These are phyloP conservation scores for Rosa lucieae DNA, from an alignment of 306 rosid genomes.

Conservation along the genomic window DNA sequence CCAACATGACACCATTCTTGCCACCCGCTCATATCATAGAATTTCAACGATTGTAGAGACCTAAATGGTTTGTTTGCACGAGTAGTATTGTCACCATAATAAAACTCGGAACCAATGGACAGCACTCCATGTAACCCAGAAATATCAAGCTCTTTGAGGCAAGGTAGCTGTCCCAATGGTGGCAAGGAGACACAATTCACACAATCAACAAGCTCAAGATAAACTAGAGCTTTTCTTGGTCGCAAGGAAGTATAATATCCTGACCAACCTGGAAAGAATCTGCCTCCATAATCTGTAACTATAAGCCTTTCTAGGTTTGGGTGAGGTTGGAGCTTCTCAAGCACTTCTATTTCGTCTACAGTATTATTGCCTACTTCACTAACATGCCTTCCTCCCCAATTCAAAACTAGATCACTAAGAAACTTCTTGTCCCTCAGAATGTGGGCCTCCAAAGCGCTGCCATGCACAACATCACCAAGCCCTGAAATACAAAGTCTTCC, in stretches of 20 bases:
- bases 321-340: too few relatives aligned
- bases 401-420: too few relatives aligned
- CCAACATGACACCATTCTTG: not conserved
- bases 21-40: not conserved
- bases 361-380: too few relatives aligned
- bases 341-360: too few relatives aligned
- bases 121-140: not conserved
- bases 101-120: not conserved
- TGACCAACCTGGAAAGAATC: conserved; percentile 13
- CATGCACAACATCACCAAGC: too few relatives aligned
- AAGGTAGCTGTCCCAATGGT: conserved; percentile 23
- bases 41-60: not conserved
- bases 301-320: too few relatives aligned
- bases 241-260: not conserved
- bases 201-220: not conserved
- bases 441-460: too few relatives aligned
- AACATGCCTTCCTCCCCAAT: too few relatives aligned
- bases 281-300: too few relatives aligned
- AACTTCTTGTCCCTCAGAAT: too few relatives aligned
- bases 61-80: not conserved
- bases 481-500: too few relatives aligned
- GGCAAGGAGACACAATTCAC: not conserved
- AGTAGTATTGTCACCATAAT: not conserved
- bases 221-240: not conserved
- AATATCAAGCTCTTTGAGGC: conserved; percentile 11